Evolutionary conservation across 768 basidiomycete genomes (phyloP), one percentile per base, ranked within the genome.

Genomic region (Phanerodontia chrysosporium): DNA sequence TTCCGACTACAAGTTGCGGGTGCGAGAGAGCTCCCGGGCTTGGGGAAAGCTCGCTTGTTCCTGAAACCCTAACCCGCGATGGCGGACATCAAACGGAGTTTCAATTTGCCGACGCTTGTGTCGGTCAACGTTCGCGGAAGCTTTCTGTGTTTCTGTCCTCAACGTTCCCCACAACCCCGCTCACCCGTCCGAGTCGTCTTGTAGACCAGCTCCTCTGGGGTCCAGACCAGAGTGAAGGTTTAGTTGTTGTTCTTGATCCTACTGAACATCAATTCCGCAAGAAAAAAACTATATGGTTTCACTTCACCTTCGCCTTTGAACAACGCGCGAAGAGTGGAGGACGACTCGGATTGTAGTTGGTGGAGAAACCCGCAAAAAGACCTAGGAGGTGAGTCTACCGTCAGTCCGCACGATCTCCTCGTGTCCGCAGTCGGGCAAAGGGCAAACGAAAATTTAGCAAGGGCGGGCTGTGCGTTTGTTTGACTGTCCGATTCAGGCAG

Each of bases 231-330:
- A 61, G 57, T 51, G 36, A 32, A 44, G 57, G 52, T 61, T 46
- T 35, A 42, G 4, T 35, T n/a, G 45, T 52, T 49, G 32, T 44
- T 53, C 27, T 53, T 49, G n/a, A 3, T 18, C 22, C 16, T 1
- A 3, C 48, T 45, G 56, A 51, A 39, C 53, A 51, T 24, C 54
- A 32, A 27, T 16, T 35, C 59, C 56, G 60, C 60, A 64, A 55
- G 60, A 60, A 60, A 57, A n/a, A 63, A 62, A 49, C 61, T 69
- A 61, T 64, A 66, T 67, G 66, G 64, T 69, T 67, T 66, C 64
- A 57, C 67, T 66, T 62, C 65, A 62, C 58, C 61, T 65, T 58
- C 64, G 64, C 68, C 64, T 61, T 18, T 60, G 32, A 60, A 48
- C 36, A 45, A 63, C 62, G 64, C 59, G 62, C 59, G 57, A 69